Evolutionary conservation across 345 rosid genomes (phyloP).

Genomic region (Populus tremula): DNA sequence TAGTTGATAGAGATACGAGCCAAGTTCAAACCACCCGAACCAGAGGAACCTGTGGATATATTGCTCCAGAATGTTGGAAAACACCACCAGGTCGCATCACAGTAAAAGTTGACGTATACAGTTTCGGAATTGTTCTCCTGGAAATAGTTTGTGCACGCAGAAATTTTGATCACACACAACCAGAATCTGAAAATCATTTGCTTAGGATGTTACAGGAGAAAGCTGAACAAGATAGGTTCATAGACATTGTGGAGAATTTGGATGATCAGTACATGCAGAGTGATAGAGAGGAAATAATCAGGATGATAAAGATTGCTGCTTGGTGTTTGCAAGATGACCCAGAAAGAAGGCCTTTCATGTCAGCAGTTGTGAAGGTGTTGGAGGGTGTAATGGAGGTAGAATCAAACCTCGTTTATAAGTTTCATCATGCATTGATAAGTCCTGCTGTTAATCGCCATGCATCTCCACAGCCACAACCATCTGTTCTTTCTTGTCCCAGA

Average conservation of each 20-base stretch:
- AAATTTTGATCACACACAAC: neutral
- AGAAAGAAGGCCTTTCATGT: neutral
- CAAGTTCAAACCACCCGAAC: neutral
- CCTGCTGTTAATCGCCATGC: neutral
- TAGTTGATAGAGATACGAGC: neutral
- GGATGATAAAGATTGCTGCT: slow-evolving; percentile 4
- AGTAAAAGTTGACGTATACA: slow-evolving; percentile 14
- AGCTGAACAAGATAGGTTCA: neutral
- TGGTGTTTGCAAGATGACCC: slow-evolving; percentile 6
- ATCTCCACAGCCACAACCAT: neutral
- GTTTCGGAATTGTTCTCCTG: slow-evolving; percentile 14
- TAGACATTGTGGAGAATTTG: neutral
- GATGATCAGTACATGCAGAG: neutral
- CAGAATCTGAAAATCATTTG: neutral
- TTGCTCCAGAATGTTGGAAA: slow-evolving; percentile 14
- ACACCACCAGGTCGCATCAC: neutral
- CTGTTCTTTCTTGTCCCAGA: neutral
- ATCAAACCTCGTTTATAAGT: neutral
- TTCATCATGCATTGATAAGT: neutral
- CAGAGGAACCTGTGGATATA: slow-evolving; percentile 23
- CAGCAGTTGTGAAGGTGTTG: neutral
- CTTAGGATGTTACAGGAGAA: neutral
- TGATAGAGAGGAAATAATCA: neutral
- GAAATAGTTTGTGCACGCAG: slow-evolving; percentile 4
- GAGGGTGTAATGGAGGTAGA: neutral